phyloP scores from a whole-genome alignment of 2,329 filamentous ascomycete species.

The Aspergillus novoparasiticus region DNA sequence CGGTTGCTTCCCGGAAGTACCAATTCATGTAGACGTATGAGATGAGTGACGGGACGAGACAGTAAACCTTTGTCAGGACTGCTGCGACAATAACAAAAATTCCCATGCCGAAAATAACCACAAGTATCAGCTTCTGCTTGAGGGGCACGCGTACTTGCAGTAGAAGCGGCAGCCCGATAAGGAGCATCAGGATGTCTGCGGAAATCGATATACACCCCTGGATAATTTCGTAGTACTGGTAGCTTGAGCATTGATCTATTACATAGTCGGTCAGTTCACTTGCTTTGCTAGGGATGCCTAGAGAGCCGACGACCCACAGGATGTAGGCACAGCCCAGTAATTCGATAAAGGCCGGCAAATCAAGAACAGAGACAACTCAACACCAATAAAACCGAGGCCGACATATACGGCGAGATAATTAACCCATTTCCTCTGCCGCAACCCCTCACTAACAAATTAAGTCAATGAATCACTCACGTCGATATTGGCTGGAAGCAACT shows the following conservation, averaged over 20 bases:
- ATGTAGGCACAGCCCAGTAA: constrained; percentile 55
- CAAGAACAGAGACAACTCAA: constrained; percentile 54
- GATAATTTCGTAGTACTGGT: constrained; percentile 50
- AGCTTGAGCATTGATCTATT: constrained; percentile 46
- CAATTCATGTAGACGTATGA: constrained; percentile 51
- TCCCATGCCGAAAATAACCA: constrained; percentile 48
- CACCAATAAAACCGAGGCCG: constrained; percentile 49
- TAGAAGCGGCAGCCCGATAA: constrained; percentile 47
- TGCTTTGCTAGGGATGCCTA: not conserved
- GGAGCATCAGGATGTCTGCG: constrained; percentile 47
- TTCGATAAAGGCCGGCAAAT: constrained; percentile 53
- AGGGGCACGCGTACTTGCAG: constrained; percentile 43
- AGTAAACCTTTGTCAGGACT: constrained; percentile 54
- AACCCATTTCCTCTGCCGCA: constrained; percentile 39
- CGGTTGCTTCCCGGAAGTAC: constrained; percentile 51
- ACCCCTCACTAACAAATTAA: constrained; percentile 27
- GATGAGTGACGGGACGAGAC: constrained; percentile 43
- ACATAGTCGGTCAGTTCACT: constrained; percentile 6
- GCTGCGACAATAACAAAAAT: constrained; percentile 53
- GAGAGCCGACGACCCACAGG: constrained; percentile 24
- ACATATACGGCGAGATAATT: constrained; percentile 47
- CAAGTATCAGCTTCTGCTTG: constrained; percentile 47
- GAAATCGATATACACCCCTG: constrained; percentile 51
- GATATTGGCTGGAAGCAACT: constrained; percentile 5
- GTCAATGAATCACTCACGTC: constrained; percentile 1